Conservation (phyloP, 768 basidiomycete species). For the Leccinum arenicola region DNA sequence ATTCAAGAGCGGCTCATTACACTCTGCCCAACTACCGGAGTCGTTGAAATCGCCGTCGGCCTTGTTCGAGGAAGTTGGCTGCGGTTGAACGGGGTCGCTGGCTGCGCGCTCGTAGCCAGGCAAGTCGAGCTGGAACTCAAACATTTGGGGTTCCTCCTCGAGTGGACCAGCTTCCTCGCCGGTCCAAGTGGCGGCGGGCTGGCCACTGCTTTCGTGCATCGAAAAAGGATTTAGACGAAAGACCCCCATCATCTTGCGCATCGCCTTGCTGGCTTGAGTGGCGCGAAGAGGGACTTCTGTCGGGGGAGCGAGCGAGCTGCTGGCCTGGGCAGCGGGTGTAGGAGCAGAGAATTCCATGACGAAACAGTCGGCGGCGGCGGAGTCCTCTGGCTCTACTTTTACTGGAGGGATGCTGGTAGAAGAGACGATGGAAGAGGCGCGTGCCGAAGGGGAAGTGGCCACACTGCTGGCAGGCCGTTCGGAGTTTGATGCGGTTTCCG, state of each 20-base stretch:
- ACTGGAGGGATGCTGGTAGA: constrained; percentile 29
- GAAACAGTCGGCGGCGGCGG: constrained; percentile 27
- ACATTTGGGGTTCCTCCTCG: constrained; percentile 55
- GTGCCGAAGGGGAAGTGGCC: constrained; percentile 35
- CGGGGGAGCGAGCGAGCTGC: constrained; percentile 46
- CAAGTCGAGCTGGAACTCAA: constrained; percentile 62
- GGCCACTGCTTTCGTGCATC: constrained; percentile 50
- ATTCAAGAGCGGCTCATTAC: constrained; percentile 15
- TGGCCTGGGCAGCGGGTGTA: constrained; percentile 32
- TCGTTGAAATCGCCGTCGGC: constrained; percentile 19
- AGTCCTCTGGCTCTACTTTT: constrained; percentile 32
- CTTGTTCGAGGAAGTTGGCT: constrained; percentile 7
- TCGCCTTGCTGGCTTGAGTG: constrained; percentile 64
- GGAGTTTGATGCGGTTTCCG: constrained; percentile 34
- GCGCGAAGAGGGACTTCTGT: constrained; percentile 74
- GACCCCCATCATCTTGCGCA: constrained; percentile 76
- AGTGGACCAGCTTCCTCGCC: constrained; percentile 57
- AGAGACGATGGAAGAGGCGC: constrained; percentile 34
- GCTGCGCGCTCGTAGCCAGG: constrained; percentile 25
- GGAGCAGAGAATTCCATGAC: constrained; percentile 35
- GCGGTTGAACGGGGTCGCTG: constrained; percentile 19
- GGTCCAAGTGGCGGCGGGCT: constrained; percentile 42
- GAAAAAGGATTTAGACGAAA: constrained; percentile 78
- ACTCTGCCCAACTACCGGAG: constrained; percentile 24
- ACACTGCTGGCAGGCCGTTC: constrained; percentile 33